Conservation (phyloP, 208 protist genomes). For the Leptomonas seymouri region DNA sequence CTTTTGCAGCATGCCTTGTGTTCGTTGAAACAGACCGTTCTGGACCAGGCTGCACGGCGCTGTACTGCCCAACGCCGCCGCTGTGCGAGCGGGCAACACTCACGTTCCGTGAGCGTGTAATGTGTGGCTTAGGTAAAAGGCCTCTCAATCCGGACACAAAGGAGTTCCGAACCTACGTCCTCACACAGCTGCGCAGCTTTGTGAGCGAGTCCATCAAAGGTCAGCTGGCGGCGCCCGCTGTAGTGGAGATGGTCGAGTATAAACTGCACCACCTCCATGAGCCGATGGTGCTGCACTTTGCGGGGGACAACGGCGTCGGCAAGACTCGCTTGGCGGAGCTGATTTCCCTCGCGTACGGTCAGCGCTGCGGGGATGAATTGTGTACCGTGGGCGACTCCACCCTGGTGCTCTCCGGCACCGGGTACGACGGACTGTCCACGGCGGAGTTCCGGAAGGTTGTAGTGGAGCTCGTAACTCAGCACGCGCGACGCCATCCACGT, state of each 20-base stretch:
- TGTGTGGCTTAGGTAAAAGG: constrained; percentile 16
- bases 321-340: constrained; percentile 74
- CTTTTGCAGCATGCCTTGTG: background rate
- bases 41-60: background rate
- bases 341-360: constrained; percentile 68
- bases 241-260: constrained; percentile 40
- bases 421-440: constrained; percentile 60
- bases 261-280: constrained; percentile 57
- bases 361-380: constrained; percentile 43
- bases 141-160: constrained; percentile 20
- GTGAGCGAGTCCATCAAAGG: constrained; percentile 42
- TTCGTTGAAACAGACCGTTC: background rate
- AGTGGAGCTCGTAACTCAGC: constrained; percentile 42
- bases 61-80: constrained; percentile 29
- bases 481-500: constrained; percentile 42
- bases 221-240: constrained; percentile 45
- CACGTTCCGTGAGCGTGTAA: constrained; percentile 18
- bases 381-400: constrained; percentile 61
- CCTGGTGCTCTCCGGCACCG: constrained; percentile 59
- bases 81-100: constrained; percentile 31
- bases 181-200: constrained; percentile 36
- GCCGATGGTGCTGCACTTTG: constrained; percentile 73
- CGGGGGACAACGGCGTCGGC: constrained; percentile 85
- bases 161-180: constrained; percentile 44
- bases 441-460: constrained; percentile 56